Percentiles rank a stretch among this genome's conserved stretches.
Conservation (phyloP, 2,329 filamentous ascomycete genomes). For the Epichloe aotearoae region DNA sequence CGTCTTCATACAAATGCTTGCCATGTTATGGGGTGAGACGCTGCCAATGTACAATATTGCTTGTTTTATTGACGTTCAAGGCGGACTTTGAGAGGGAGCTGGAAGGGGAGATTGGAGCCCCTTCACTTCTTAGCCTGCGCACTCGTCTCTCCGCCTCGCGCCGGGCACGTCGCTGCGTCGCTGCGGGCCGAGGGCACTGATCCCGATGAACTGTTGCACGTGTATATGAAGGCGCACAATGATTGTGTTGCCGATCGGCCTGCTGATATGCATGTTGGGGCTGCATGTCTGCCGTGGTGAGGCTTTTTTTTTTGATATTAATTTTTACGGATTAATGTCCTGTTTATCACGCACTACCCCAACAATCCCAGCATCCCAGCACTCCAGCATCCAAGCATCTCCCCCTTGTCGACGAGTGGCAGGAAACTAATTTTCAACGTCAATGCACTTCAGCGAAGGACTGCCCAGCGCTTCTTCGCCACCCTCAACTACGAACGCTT, state of each 20-base stretch:
- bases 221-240: conserved; percentile 63
- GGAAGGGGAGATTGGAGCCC: too few species aligned
- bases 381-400: not conserved
- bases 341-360: not conserved
- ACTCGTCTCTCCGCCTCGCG: conserved; percentile 25
- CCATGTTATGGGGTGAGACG: too few species aligned
- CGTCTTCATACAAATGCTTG: too few species aligned
- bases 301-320: not conserved
- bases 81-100: too few species aligned
- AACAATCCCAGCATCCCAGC: not conserved
- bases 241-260: conserved; percentile 50
- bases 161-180: conserved; percentile 39
- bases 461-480: conserved; percentile 47
- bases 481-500: conserved; percentile 48
- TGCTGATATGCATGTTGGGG: conserved; percentile 55
- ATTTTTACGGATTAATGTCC: conserved; percentile 16
- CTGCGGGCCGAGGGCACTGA: conserved; percentile 43
- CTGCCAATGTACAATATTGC: too few species aligned
- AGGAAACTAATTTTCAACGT: conserved; percentile 48
- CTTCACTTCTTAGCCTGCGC: too few species aligned
- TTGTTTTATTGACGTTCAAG: too few species aligned
- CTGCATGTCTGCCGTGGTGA: conserved; percentile 44
- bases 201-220: conserved; percentile 51
- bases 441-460: conserved; percentile 52
- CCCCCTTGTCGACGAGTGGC: not conserved